A percentile compares a stretch with the other conserved stretches of the same genome.
phyloP scores from a whole-genome alignment of 768 basidiomycete genomes.

The Collybia mongolica region DNA sequence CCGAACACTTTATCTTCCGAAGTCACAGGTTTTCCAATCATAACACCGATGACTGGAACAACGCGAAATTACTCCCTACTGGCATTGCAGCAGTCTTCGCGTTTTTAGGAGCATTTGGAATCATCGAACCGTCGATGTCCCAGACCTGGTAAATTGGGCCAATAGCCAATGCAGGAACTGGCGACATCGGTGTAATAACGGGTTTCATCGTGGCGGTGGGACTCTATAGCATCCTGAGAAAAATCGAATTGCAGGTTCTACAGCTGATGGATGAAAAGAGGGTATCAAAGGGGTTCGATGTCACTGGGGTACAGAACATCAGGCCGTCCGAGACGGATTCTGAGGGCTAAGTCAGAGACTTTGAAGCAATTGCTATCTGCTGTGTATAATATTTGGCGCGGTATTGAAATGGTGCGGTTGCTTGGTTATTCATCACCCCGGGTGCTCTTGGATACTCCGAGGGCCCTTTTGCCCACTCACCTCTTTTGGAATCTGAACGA shows the following conservation, averaged over 20 bases:
- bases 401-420: too few species aligned
- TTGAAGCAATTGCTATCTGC: too few species aligned
- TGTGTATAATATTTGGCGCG: too few species aligned
- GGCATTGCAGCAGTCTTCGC: constrained; percentile 63
- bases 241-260: background rate
- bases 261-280: too few species aligned
- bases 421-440: too few species aligned
- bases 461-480: too few species aligned
- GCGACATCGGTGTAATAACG: constrained; percentile 72
- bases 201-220: constrained; percentile 48
- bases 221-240: constrained; percentile 35
- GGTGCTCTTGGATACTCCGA: too few species aligned
- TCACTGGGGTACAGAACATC: too few species aligned
- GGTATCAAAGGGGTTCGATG: too few species aligned
- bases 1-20: constrained; percentile 70
- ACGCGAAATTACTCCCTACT: constrained; percentile 49
- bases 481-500: too few species aligned
- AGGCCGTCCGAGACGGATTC: too few species aligned
- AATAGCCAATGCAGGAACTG: constrained; percentile 54
- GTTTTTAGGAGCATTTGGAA: constrained; percentile 46
- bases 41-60: constrained; percentile 54
- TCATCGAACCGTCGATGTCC: constrained; percentile 66
- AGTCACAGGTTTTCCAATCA: constrained; percentile 45
- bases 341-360: too few species aligned
- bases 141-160: constrained; percentile 74